A percentile compares a stretch with the other conserved stretches of the same genome.
Conservation (phyloP, 345 rosid genomes). For the Erucastrum elatum region DNA sequence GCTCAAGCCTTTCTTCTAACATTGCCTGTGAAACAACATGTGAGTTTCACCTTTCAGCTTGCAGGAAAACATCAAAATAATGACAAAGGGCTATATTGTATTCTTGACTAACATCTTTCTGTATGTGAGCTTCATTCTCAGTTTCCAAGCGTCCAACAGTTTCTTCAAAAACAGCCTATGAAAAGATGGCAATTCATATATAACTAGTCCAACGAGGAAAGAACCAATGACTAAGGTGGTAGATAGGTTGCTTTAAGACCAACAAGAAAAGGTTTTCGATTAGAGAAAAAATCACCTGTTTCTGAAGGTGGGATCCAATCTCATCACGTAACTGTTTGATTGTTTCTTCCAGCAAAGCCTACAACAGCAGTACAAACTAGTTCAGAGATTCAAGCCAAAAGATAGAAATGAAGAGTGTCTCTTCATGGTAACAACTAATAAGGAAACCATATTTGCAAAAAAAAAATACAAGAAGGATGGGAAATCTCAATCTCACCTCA, state of each 20-base stretch:
- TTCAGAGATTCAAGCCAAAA: slow-evolving; percentile 1
- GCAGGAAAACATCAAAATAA: neutral
- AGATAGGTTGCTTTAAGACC: neutral
- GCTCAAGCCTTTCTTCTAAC: slow-evolving; percentile 29
- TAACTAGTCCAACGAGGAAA: neutral
- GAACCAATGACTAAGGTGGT: neutral
- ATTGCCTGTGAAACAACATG: slow-evolving; percentile 19
- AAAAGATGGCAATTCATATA: slow-evolving; percentile 4
- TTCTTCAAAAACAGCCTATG: slow-evolving; percentile 56
- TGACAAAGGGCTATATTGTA: neutral
- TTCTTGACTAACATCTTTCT: slow-evolving; percentile 49
- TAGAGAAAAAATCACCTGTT: slow-evolving; percentile 46
- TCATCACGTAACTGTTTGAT: slow-evolving; percentile 47
- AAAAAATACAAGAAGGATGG: neutral
- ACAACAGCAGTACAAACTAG: slow-evolving; percentile 29
- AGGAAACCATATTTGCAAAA: too few species aligned
- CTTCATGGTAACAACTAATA: neutral
- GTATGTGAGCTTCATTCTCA: slow-evolving; percentile 49
- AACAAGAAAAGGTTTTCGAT: neutral
- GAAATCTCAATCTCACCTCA: slow-evolving; percentile 46
- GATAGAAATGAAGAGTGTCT: slow-evolving; percentile 4
- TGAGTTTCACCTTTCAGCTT: slow-evolving; percentile 12
- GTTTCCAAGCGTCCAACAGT: slow-evolving; percentile 44
- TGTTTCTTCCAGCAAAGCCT: slow-evolving; percentile 56
- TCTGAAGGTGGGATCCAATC: slow-evolving; percentile 49